Conservation (phyloP, 2,329 filamentous ascomycete species). For the Corinectria fuckeliana region DNA sequence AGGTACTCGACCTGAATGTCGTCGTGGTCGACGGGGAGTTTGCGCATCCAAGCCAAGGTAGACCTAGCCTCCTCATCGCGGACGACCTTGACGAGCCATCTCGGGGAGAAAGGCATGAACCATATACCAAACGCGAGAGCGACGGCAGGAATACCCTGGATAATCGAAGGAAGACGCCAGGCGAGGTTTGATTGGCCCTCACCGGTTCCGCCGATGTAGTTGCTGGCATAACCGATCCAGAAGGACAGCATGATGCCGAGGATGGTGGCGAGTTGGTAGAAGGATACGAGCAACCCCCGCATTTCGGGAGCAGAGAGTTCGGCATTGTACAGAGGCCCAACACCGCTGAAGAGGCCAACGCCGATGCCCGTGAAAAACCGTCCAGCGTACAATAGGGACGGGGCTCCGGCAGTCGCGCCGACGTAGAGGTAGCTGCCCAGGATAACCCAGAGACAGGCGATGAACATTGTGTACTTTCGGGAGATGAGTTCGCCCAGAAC, state of each 20-base stretch:
- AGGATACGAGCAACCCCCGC: slow-evolving; percentile 54
- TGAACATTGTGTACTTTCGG: background rate
- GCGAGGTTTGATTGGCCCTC: slow-evolving; percentile 49
- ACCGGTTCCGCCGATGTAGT: slow-evolving; percentile 49
- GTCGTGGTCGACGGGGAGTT: background rate
- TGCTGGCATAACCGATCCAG: slow-evolving; percentile 51
- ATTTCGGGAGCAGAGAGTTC: slow-evolving; percentile 57
- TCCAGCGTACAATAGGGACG: slow-evolving; percentile 31
- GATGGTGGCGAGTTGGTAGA: slow-evolving; percentile 51
- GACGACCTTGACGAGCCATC: slow-evolving; percentile 41
- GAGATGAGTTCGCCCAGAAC: background rate
- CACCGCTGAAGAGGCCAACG: slow-evolving; percentile 49
- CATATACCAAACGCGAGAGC: slow-evolving; percentile 62
- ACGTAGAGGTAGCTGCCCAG: slow-evolving; percentile 46
- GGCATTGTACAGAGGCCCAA: slow-evolving; percentile 53
- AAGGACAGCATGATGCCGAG: slow-evolving; percentile 51
- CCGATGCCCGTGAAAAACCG: slow-evolving; percentile 53
- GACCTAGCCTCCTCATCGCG: slow-evolving; percentile 37
- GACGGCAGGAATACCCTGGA: slow-evolving; percentile 62
- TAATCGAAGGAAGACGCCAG: slow-evolving; percentile 56
- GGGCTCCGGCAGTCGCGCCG: slow-evolving; percentile 38
- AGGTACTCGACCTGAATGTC: slow-evolving; percentile 39
- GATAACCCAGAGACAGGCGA: background rate
- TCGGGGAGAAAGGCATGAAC: slow-evolving; percentile 53
- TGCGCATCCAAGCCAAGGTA: slow-evolving; percentile 33